A percentile compares a stretch with the other conserved stretches of the same genome.
Conservation (phyloP, 106 monocot genomes). For the Phalaenopsis aphrodite region DNA sequence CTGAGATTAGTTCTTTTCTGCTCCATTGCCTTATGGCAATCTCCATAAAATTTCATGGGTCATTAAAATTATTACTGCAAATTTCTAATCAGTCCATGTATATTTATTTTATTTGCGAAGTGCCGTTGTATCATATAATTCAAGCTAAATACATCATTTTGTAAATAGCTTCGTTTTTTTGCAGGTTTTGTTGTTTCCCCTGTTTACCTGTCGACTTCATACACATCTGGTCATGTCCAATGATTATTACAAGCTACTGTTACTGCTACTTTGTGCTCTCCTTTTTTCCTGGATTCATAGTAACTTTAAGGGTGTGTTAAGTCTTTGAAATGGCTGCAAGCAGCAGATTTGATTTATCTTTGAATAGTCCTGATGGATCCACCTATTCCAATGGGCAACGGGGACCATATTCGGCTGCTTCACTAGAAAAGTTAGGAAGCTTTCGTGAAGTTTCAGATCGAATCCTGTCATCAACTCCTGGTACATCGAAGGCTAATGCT, state of each 20-base stretch:
- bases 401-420: slow-evolving; percentile 15
- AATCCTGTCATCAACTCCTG: slow-evolving; percentile 12
- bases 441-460: slow-evolving; percentile 40
- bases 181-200: not conserved
- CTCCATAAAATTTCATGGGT: not conserved
- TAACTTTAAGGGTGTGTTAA: not conserved
- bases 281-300: not conserved
- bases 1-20: not conserved
- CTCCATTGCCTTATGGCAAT: not conserved
- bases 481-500: slow-evolving; percentile 19
- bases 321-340: slow-evolving; percentile 27
- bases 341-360: slow-evolving; percentile 36
- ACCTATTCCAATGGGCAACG: slow-evolving; percentile 26
- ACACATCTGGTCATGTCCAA: not conserved
- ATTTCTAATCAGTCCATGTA: not conserved
- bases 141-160: too few relatives aligned
- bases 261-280: not conserved
- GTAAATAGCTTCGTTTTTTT: not conserved
- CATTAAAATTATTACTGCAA: not conserved
- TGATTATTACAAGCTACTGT: not conserved
- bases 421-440: slow-evolving; percentile 42
- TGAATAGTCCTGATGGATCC: slow-evolving; percentile 40
- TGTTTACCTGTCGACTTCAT: not conserved
- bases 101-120: not conserved
- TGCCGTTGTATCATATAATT: not conserved